Conservation (phyloP, 1,139 yeast species). For the Pneumocystis canis region DNA sequence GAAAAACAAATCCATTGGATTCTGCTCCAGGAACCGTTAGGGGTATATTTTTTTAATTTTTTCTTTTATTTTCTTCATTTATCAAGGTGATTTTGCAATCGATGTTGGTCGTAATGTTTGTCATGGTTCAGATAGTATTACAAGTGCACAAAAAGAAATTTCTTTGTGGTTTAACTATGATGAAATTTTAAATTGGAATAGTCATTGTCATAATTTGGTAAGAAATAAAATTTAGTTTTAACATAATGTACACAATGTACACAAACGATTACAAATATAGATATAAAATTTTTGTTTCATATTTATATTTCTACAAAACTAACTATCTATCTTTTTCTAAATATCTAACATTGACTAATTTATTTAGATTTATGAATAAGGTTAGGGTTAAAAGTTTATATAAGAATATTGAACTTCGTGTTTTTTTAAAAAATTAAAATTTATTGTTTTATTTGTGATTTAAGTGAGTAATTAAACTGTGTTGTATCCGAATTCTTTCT, state of each 20-base stretch:
- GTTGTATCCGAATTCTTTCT: too few species aligned
- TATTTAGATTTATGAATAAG: neutral
- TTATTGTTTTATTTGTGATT: too few species aligned
- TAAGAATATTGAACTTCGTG: too few species aligned
- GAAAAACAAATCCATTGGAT: slow-evolving; percentile 97
- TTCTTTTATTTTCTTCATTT: slow-evolving; percentile 11
- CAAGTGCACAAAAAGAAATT: slow-evolving; percentile 92
- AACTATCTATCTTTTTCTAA: neutral
- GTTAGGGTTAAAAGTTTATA: neutral
- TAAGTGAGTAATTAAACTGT: too few species aligned
- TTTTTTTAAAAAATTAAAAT: too few species aligned
- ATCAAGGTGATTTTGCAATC: slow-evolving; percentile 37
- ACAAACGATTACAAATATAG: neutral
- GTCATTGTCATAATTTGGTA: neutral
- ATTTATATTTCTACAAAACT: neutral
- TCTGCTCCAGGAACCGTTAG: slow-evolving; percentile 99
- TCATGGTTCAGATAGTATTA: slow-evolving; percentile 99
- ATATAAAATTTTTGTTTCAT: neutral
- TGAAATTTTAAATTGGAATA: slow-evolving; percentile 60
- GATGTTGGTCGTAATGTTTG: slow-evolving; percentile 99
- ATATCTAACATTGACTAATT: neutral
- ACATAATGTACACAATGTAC: neutral
- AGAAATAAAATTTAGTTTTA: neutral
- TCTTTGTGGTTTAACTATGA: slow-evolving; percentile 96
- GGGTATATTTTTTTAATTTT: slow-evolving; percentile 51